These are phyloP conservation scores for Pichia norvegensis DNA, from an alignment of 1,139 yeast genomes.

Conservation along the genomic window DNA sequence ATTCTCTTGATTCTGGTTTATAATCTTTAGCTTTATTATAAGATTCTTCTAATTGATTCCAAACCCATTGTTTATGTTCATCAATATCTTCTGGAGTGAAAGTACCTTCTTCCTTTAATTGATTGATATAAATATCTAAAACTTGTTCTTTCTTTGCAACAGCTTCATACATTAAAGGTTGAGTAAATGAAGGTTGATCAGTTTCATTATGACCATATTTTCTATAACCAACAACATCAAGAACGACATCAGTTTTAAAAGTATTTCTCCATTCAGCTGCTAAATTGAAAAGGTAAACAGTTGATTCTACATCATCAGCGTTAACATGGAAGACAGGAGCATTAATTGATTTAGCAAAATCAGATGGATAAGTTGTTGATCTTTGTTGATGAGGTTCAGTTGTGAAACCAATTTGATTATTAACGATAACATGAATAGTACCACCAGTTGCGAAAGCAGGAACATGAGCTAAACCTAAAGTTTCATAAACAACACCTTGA, in stretches of 20 bases:
- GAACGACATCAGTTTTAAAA: slow-evolving; percentile 91
- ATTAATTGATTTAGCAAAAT: slow-evolving; percentile 90
- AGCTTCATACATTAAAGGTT: slow-evolving; percentile 91
- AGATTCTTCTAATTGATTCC: slow-evolving; percentile 89
- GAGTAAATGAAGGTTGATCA: slow-evolving; percentile 98
- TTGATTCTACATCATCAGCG: slow-evolving; percentile 95
- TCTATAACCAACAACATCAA: slow-evolving; percentile 97
- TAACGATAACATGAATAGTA: slow-evolving; percentile 89
- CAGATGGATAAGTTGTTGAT: slow-evolving; percentile 97
- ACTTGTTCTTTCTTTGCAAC: slow-evolving; percentile 86
- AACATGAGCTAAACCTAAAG: slow-evolving; percentile 87
- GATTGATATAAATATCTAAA: slow-evolving; percentile 73
- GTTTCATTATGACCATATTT: slow-evolving; percentile 99
- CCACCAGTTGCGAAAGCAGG: slow-evolving; percentile 99
- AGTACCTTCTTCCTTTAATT: slow-evolving; percentile 77
- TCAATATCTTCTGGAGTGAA: slow-evolving; percentile 85
- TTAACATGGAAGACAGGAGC: slow-evolving; percentile 99
- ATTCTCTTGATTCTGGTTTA: slow-evolving; percentile 87
- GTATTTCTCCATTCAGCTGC: slow-evolving; percentile 99
- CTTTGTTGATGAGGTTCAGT: slow-evolving; percentile 97
- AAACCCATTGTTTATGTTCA: slow-evolving; percentile 97
- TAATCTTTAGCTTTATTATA: slow-evolving; percentile 83
- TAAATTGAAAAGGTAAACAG: slow-evolving; percentile 82
- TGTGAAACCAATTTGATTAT: slow-evolving; percentile 98
- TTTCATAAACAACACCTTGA: slow-evolving; percentile 98